Base-by-base conservation (phyloP, 768 basidiomycete species). In the Mycena indigotica region DNA sequence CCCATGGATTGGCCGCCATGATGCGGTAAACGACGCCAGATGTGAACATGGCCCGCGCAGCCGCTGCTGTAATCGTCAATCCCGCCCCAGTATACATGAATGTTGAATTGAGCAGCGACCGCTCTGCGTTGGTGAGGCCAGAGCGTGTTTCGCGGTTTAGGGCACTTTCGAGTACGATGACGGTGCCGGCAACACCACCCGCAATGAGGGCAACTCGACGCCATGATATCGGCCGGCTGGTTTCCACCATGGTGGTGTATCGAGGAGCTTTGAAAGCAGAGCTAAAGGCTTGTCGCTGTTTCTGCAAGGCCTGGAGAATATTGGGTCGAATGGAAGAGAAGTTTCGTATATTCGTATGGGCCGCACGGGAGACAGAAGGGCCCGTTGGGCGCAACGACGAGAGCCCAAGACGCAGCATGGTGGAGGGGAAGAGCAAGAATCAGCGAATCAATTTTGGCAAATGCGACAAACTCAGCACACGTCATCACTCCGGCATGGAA, bases 81-180 rank as follows among this genome's bases (percentile, higher is more conserved):
- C 93, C 93, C 46, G 80, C 88, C 12, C 88, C 93, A 5, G 92
- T 91, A 65, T 93, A 95, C 66, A 83, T 85, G 79, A 93, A 94
- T 55, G 82, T 87, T 35, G 87, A 84, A 64, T 94, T 83, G 3
- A 94, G 77, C 66, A 89, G 84, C 12, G 82, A 82, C 55, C 79
- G 84, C 71, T 94, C 91, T 0, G 78, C 77, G 0, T 70, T 53
- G 35, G 84, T 82, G 25, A 93, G 76, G 3, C 82, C 73, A 41
- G 88, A 90, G 38, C 89, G 79, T 0, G 89, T 93, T 61, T 93
- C 90, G 57, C 91, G 80, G 66, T 94, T 94, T 65, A 94, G 74
- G 32, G 88, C 75, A 2, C 75, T 79, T 62, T 91, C 81, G 24
- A 85, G 75, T 3, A 83, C 75, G 32, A 93, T 72, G 24, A 89